Percentiles rank a stretch among this genome's conserved stretches.
These are phyloP conservation scores for Metschnikowia drakensbergensis DNA, from an alignment of 805 yeast species.

Conservation along the genomic window DNA sequence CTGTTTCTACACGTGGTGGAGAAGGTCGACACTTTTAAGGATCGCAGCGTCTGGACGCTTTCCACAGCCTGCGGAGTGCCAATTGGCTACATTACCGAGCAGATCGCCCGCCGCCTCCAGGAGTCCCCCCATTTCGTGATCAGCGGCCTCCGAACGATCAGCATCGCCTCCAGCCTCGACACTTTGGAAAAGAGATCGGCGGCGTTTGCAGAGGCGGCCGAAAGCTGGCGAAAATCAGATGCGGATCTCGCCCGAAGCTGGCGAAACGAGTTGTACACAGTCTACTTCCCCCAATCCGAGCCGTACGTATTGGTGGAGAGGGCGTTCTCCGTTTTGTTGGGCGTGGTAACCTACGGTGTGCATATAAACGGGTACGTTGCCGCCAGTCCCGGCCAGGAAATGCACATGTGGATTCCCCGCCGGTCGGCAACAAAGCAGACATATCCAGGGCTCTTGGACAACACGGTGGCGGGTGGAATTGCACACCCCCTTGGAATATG, in stretches of 20 bases:
- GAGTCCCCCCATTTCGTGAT: conserved; percentile 1
- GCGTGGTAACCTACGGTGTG: conserved; percentile 86
- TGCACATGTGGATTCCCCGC: conserved; percentile 79
- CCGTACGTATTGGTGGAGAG: conserved; percentile 77
- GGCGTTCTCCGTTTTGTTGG: conserved; percentile 74
- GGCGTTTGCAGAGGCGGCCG: conserved; percentile 43
- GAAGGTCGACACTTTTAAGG: conserved; percentile 32
- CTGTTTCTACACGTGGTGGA: conserved; percentile 19
- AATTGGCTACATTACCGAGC: conserved; percentile 29
- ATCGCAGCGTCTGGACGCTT: conserved; percentile 21
- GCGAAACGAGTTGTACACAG: conserved; percentile 80
- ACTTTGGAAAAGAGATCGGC: conserved; percentile 40
- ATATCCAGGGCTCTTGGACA: conserved; percentile 87
- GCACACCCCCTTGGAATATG: conserved; percentile 72
- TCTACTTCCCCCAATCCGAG: conserved; percentile 50
- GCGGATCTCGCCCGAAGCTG: conserved; percentile 54
- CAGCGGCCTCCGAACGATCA: neutral
- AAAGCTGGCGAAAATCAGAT: conserved; percentile 31
- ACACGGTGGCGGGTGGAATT: conserved; percentile 92
- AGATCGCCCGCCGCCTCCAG: conserved; percentile 22
- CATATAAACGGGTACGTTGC: conserved; percentile 80
- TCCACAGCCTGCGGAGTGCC: conserved; percentile 27
- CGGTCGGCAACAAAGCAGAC: conserved; percentile 77
- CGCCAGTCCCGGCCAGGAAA: conserved; percentile 39
- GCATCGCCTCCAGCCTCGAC: conserved; percentile 10